Percentiles rank a stretch among this genome's conserved stretches.
Evolutionary conservation across 345 rosid genomes (phyloP).

Genomic region (Eutrema heterophyllum): DNA sequence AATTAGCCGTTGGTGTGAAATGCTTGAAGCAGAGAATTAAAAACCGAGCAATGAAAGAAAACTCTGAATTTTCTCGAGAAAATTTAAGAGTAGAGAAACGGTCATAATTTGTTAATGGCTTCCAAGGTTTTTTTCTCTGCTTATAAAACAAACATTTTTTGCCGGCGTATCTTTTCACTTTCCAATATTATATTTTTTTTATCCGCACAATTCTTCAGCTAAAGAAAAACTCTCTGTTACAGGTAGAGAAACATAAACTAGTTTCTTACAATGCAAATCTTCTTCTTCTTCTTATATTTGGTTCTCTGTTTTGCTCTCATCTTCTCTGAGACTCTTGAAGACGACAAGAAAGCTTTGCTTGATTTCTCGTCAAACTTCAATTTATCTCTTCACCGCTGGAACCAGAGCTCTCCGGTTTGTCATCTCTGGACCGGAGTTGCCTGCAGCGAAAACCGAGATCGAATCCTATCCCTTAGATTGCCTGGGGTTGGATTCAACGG

Average conservation of each 20-base stretch:
- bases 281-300: constrained; percentile 27
- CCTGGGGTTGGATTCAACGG: constrained; percentile 83
- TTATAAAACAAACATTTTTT: constrained; percentile 7
- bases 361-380: constrained; percentile 45
- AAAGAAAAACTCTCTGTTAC: constrained; percentile 1
- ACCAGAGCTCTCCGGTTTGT: constrained; percentile 47
- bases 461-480: constrained; percentile 58
- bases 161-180: constrained; percentile 16
- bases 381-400: constrained; percentile 53
- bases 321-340: constrained; percentile 43
- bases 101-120: constrained; percentile 12
- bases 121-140: not conserved
- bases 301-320: constrained; percentile 35
- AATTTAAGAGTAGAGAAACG: constrained; percentile 7
- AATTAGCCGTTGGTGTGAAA: constrained; percentile 22
- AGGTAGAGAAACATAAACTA: too few species aligned
- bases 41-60: not conserved
- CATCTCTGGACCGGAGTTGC: constrained; percentile 68
- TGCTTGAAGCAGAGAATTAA: not conserved
- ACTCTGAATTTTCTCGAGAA: too few species aligned
- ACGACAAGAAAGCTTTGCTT: constrained; percentile 73
- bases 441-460: constrained; percentile 52
- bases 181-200: not conserved
- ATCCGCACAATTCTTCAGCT: not conserved
- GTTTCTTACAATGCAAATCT: constrained; percentile 28